Base-by-base conservation (phyloP, 345 rosid species). In the Aurinia saxatilis region DNA sequence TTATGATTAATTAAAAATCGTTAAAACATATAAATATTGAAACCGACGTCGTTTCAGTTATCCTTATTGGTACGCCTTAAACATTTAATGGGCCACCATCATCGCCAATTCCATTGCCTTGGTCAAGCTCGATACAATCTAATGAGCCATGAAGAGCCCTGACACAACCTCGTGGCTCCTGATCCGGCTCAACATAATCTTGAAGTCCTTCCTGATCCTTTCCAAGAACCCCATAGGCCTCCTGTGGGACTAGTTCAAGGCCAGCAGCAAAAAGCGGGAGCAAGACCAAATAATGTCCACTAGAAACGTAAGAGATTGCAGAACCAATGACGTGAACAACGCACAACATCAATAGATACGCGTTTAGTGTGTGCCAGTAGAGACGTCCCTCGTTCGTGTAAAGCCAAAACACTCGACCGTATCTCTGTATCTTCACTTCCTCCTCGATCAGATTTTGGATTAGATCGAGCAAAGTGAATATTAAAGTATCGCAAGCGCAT, bases 401-500 rank as follows among this genome's bases (percentile, higher is more conserved):
- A 19, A 70, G 63, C 74, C 68, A 70, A 37, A 61, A 47, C 44
- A 62, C 57, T 45, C 49, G 50, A 8, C 74, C 74, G 2, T 11
- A 70, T 62, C 63, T 62, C 0, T 2, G 21, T 18, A 70, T 11
- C 19, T 19, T 54, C 37, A 70, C 74, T 62, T 63, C 38, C 46
- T 61, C 44, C 1, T 54, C 30, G 10, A 62, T 5, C 7, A 70
- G 7, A 6, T 29, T 62, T 47, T 70, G 68, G 37, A 62, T 46
- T 37, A 70, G 11, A 47, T 70, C 74, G 3, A 70, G 74, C 2
- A 69, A 30, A 6, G 73, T 69, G 33, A 70, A 62, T 50, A 54
- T 35, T 71, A 71, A 34, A 0, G 75, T 71, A 29, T 71, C 75
- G 18, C 75, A 71, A 48, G 75, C 70, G 9, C 70, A 64, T 4